Conservation (phyloP, 176 grass and related monocot genomes). For the Pharus latifolius region DNA sequence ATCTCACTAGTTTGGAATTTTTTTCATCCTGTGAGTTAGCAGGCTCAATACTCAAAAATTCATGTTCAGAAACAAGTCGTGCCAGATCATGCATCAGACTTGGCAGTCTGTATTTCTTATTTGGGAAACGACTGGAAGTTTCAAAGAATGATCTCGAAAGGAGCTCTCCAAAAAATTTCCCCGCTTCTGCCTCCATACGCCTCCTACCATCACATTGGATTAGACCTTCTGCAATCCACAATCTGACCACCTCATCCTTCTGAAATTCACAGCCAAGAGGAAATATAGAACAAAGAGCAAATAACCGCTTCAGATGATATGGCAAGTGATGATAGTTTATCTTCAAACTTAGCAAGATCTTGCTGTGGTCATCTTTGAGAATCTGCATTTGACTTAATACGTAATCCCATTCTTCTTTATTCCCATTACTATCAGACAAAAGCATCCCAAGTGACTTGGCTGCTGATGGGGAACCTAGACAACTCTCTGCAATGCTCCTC, state of each 20-base stretch:
- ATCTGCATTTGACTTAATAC: conserved; percentile 9
- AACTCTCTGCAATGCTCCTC: neutral
- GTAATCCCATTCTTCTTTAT: conserved; percentile 1
- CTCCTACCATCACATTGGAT: conserved; percentile 2
- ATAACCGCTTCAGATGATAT: conserved; percentile 23
- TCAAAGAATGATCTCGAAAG: conserved; percentile 38
- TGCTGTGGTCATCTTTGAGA: neutral
- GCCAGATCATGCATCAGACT: conserved; percentile 29
- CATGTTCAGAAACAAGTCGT: neutral
- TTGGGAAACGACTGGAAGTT: neutral
- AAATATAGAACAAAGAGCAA: conserved; percentile 32
- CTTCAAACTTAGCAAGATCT: neutral
- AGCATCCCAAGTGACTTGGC: conserved; percentile 2
- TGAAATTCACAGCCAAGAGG: conserved; percentile 34
- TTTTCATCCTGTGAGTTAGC: neutral
- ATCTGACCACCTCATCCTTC: conserved; percentile 43
- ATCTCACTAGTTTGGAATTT: neutral
- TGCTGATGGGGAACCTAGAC: conserved; percentile 24
- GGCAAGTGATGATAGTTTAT: conserved; percentile 27
- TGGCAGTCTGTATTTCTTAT: conserved; percentile 16
- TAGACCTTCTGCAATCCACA: conserved; percentile 49
- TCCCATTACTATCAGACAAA: neutral
- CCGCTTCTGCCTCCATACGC: conserved; percentile 13
- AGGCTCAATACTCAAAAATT: conserved; percentile 2
- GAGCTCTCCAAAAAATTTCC: conserved; percentile 26